A percentile compares a stretch with the other conserved stretches of the same genome.
These are phyloP conservation scores for Eucalyptus tenuipes DNA, from an alignment of 345 rosid genomes.

Conservation along the genomic window DNA sequence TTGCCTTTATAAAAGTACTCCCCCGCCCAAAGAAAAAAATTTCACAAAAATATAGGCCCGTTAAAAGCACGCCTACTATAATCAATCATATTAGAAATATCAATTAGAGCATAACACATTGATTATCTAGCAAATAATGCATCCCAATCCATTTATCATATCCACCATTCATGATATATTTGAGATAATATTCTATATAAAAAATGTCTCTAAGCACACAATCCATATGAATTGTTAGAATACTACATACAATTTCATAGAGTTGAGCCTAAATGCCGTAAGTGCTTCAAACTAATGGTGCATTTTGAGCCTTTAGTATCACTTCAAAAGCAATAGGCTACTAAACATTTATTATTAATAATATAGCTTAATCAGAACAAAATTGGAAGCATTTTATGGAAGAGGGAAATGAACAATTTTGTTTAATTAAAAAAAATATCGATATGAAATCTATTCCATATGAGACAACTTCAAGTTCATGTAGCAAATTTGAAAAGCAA, in stretches of 20 bases:
- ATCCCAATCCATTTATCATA: not conserved
- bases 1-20: not conserved
- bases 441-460: not conserved
- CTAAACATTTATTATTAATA: not conserved
- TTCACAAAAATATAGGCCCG: not conserved
- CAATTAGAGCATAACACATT: not conserved
- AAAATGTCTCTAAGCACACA: too few relatives aligned
- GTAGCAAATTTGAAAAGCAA: too few relatives aligned
- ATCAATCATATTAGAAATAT: too few relatives aligned
- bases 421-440: not conserved
- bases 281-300: not conserved
- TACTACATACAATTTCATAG: too few relatives aligned
- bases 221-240: too few relatives aligned
- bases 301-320: not conserved
- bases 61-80: not conserved
- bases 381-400: not conserved
- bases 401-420: not conserved
- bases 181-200: too few relatives aligned
- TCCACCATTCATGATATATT: too few relatives aligned
- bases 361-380: not conserved
- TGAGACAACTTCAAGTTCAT: not conserved
- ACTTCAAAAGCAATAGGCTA: not conserved
- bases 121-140: not conserved
- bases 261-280: too few relatives aligned
- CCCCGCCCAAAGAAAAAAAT: not conserved